These are phyloP conservation scores for Ochetophila trinervis DNA, from an alignment of 306 rosid species.

Conservation along the genomic window DNA sequence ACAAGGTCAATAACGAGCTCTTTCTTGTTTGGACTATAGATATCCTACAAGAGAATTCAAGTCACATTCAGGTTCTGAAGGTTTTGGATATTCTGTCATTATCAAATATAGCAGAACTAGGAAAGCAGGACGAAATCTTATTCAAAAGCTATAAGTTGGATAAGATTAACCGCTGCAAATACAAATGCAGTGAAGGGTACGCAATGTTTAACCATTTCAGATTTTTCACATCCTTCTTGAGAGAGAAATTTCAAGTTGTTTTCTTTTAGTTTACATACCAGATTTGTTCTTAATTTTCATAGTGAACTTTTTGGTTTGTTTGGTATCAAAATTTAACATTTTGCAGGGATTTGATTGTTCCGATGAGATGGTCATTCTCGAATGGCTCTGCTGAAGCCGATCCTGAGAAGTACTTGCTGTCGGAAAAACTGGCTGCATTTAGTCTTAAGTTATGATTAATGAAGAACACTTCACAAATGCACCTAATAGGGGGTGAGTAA, in stretches of 20 bases:
- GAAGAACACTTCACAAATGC: constrained; percentile 15
- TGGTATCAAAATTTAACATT: neutral
- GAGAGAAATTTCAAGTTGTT: neutral
- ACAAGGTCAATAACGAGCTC: constrained; percentile 34
- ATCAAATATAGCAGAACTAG: constrained; percentile 27
- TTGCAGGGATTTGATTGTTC: constrained; percentile 25
- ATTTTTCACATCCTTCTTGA: neutral
- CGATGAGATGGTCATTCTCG: constrained; percentile 34
- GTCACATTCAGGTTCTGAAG: constrained; percentile 37
- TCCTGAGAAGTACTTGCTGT: constrained; percentile 7
- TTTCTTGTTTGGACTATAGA: constrained; percentile 53
- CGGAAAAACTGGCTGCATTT: constrained; percentile 17
- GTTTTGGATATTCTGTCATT: constrained; percentile 44
- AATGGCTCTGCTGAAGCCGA: neutral
- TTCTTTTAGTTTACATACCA: neutral
- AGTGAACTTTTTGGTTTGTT: neutral
- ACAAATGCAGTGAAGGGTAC: constrained; percentile 32
- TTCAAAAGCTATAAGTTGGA: constrained; percentile 30
- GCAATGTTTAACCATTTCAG: neutral
- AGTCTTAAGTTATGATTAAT: constrained; percentile 6
- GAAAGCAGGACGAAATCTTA: constrained; percentile 26
- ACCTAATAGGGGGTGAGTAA: constrained; percentile 18
- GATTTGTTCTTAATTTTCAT: neutral
- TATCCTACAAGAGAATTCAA: constrained; percentile 30
- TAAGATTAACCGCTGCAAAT: constrained; percentile 36